Conservation (phyloP, 495 filamentous ascomycete genomes). For the Rostrohypoxylon terebratum region DNA sequence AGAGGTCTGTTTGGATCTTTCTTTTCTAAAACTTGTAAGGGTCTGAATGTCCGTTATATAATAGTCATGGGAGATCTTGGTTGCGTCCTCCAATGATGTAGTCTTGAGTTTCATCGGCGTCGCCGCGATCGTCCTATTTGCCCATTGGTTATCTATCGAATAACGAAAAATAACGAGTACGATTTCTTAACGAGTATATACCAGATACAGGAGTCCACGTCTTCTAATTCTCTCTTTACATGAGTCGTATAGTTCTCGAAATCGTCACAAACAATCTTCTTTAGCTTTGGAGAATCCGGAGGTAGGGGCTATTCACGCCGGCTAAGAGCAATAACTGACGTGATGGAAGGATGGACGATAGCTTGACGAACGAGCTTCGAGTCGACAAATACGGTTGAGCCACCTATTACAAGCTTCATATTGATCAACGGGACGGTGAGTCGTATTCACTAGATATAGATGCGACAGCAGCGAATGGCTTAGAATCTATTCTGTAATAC, state of each 20-base stretch:
- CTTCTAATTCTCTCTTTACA: constrained; percentile 55
- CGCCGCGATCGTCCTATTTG: constrained; percentile 57
- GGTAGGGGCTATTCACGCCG: constrained; percentile 44
- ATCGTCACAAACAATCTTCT: constrained; percentile 47
- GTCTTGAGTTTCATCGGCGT: constrained; percentile 52
- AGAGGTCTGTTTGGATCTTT: background rate
- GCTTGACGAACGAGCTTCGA: background rate
- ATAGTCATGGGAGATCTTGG: constrained; percentile 59
- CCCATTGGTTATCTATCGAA: background rate
- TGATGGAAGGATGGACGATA: background rate
- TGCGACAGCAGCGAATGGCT: too few relatives aligned
- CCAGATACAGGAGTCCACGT: constrained; percentile 67
- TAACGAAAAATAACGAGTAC: background rate
- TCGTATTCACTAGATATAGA: too few relatives aligned
- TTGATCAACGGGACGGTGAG: too few relatives aligned
- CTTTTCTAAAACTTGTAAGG: constrained; percentile 41
- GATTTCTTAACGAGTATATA: constrained; percentile 30
- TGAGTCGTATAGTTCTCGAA: constrained; percentile 59
- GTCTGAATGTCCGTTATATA: constrained; percentile 55
- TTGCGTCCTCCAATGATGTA: constrained; percentile 53
- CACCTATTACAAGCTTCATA: too few relatives aligned
- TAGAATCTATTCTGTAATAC: too few relatives aligned
- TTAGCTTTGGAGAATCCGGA: constrained; percentile 29
- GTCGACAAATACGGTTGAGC: background rate
- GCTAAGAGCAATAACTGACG: constrained; percentile 55